Evolutionary conservation across 208 protist species (phyloP).

Genomic region (Leishmania tropica): DNA sequence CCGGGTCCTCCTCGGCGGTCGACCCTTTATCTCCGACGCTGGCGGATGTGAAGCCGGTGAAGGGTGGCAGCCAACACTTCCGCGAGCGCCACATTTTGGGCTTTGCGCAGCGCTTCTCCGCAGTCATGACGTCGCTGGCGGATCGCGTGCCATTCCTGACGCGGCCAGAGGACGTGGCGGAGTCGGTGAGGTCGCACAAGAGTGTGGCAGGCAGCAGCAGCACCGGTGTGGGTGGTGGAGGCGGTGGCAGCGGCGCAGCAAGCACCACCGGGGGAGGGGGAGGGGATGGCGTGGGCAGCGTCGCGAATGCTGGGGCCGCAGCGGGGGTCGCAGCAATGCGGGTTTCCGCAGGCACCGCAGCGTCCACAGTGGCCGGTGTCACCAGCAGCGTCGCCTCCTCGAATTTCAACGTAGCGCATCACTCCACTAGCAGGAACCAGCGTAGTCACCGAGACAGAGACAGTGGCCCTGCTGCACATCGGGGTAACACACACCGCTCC

Average conservation of each 20-base stretch:
- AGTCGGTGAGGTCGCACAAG: background rate
- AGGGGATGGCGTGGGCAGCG: background rate
- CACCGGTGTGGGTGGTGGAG: constrained; percentile 8
- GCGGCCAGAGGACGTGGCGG: constrained; percentile 2
- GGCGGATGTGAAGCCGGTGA: constrained; percentile 43
- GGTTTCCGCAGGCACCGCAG: constrained; percentile 2
- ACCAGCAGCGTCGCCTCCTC: background rate
- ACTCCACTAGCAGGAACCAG: background rate
- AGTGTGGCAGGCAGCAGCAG: background rate
- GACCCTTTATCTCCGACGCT: constrained; percentile 14
- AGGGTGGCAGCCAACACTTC: constrained; percentile 58
- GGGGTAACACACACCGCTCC: constrained; percentile 1
- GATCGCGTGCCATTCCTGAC: constrained; percentile 36
- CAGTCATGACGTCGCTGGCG: constrained; percentile 47
- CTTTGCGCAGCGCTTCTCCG: constrained; percentile 69
- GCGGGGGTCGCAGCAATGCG: background rate
- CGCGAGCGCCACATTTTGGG: constrained; percentile 69
- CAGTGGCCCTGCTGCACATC: background rate
- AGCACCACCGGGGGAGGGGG: background rate
- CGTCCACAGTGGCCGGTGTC: background rate
- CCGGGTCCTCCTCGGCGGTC: background rate
- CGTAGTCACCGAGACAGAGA: background rate
- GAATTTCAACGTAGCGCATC: background rate
- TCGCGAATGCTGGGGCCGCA: background rate
- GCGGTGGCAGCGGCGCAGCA: background rate